Percentiles rank a stretch among this genome's conserved stretches.
phyloP scores from a whole-genome alignment of 2,329 filamentous ascomycete genomes.

The Eurotiales sp. region DNA sequence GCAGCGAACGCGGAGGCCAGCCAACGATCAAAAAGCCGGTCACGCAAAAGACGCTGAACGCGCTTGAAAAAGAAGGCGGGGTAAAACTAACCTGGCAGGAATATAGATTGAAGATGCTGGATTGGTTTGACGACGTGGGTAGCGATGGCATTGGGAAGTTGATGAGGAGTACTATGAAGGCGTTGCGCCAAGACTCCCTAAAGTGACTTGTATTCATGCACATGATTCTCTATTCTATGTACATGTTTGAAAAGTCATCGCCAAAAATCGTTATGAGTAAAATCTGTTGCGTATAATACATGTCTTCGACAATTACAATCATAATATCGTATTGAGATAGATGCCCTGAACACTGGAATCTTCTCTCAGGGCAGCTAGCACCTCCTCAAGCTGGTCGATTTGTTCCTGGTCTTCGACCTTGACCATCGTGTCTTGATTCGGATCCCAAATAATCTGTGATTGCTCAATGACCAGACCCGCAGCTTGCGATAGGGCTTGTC shows the following conservation, averaged over 20 bases:
- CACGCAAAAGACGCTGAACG: slow-evolving; percentile 61
- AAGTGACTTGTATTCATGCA: background rate
- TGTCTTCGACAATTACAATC: slow-evolving; percentile 5
- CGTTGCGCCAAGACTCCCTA: slow-evolving; percentile 52
- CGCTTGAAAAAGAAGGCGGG: slow-evolving; percentile 63
- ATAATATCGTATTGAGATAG: slow-evolving; percentile 61
- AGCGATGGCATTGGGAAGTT: slow-evolving; percentile 64
- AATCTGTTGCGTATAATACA: background rate
- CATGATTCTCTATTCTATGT: background rate
- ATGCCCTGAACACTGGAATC: slow-evolving; percentile 71
- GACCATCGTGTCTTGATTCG: slow-evolving; percentile 74
- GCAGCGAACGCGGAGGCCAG: slow-evolving; percentile 19
- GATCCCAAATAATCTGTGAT: slow-evolving; percentile 78
- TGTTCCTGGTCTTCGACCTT: slow-evolving; percentile 56
- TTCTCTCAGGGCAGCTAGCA: slow-evolving; percentile 57
- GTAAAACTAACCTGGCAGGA: slow-evolving; percentile 66
- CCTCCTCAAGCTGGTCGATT: slow-evolving; percentile 54
- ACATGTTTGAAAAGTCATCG: background rate
- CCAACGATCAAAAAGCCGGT: slow-evolving; percentile 52
- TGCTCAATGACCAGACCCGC: slow-evolving; percentile 66
- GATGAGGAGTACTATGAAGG: slow-evolving; percentile 79
- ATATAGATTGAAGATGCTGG: slow-evolving; percentile 69
- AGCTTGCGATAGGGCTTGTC: slow-evolving; percentile 59
- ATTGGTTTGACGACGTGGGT: slow-evolving; percentile 61
- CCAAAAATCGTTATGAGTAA: no score